Conservation (phyloP, 371 early-diverging fungal species). For the Batkoa obscura region DNA sequence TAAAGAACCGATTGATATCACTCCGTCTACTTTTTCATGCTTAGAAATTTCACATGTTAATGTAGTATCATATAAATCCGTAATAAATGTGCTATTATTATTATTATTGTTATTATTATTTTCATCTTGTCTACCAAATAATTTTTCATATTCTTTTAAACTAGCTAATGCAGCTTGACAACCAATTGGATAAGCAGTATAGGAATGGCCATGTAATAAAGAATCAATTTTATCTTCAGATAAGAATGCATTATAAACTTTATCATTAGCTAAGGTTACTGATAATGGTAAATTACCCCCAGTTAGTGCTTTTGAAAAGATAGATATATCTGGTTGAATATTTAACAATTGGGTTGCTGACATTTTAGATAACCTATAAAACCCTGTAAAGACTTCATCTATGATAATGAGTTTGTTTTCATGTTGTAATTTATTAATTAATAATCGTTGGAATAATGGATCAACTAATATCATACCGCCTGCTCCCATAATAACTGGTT, state of each 20-base stretch:
- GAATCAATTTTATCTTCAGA: slow-evolving; percentile 47
- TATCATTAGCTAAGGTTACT: slow-evolving; percentile 41
- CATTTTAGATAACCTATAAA: slow-evolving; percentile 47
- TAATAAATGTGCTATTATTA: no score
- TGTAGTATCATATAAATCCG: no score
- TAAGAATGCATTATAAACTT: slow-evolving; percentile 42
- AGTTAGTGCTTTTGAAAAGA: slow-evolving; percentile 59
- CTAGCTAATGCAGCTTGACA: slow-evolving; percentile 47
- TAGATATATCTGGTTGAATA: slow-evolving; percentile 56
- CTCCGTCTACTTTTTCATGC: no score
- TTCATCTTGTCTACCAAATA: no score
- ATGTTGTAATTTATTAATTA: slow-evolving; percentile 35
- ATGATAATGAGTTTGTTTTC: slow-evolving; percentile 38
- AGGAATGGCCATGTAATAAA: slow-evolving; percentile 63
- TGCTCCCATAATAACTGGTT: slow-evolving; percentile 62
- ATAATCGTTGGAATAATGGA: slow-evolving; percentile 50
- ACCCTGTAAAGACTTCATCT: slow-evolving; percentile 72
- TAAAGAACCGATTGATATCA: no score
- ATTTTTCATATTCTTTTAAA: slow-evolving; percentile 27
- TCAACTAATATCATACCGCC: slow-evolving; percentile 74
- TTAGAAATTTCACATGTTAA: no score
- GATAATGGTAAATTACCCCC: slow-evolving; percentile 56
- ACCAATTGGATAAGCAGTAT: slow-evolving; percentile 72
- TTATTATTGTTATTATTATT: no score
- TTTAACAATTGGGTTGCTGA: slow-evolving; percentile 42